Evolutionary conservation across 2,329 filamentous ascomycete genomes (phyloP).

Genomic region (Fusarium tjaetaba): DNA sequence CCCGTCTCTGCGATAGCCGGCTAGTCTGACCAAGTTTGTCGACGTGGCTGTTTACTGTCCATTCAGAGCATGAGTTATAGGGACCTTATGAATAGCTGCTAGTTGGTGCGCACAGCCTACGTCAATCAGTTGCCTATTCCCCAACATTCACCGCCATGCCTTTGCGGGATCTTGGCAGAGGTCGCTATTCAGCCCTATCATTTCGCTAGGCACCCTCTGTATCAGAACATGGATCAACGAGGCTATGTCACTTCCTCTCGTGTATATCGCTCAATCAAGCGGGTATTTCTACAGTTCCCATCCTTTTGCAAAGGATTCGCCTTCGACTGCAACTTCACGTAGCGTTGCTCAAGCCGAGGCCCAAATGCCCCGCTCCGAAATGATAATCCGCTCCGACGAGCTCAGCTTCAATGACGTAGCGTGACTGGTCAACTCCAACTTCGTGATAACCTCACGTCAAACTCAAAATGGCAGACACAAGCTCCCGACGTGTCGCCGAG

Average conservation of each 20-base stretch:
- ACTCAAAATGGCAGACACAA: conserved; percentile 6
- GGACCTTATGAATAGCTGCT: neutral
- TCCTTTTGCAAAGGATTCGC: too few relatives aligned
- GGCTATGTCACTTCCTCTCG: neutral
- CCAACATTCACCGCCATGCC: neutral
- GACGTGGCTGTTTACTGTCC: neutral
- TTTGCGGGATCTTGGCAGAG: neutral
- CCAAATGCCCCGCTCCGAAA: conserved; percentile 7
- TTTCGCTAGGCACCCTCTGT: neutral
- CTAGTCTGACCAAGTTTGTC: neutral
- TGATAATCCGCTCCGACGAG: conserved; percentile 23
- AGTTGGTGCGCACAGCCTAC: neutral
- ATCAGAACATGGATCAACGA: neutral
- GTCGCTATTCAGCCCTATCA: neutral
- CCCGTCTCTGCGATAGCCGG: neutral
- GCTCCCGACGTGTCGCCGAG: conserved; percentile 47
- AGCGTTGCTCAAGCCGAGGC: neutral
- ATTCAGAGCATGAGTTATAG: neutral
- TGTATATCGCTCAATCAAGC: neutral
- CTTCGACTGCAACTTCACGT: neutral
- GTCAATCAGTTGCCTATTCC: neutral
- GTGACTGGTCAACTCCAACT: neutral
- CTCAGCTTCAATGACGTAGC: conserved; percentile 15
- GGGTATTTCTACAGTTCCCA: fast-evolving
- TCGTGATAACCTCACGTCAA: neutral